Conservation (phyloP, 768 basidiomycete species). For the Lactifluus hygrophoroides region DNA sequence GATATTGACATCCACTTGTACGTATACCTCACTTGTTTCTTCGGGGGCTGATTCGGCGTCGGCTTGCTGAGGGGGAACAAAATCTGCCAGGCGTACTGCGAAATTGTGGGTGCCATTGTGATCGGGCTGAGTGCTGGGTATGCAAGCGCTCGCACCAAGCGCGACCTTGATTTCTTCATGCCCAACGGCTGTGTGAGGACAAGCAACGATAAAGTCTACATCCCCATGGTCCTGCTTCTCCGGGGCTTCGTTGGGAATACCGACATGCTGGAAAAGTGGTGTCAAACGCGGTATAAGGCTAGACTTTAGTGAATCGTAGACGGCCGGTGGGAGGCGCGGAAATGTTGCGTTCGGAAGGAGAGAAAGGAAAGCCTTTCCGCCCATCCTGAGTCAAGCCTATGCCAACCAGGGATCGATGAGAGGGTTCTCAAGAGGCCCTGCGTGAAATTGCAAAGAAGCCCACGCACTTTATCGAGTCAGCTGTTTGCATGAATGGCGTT, state of each 20-base stretch:
- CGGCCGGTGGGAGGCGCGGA: constrained; percentile 50
- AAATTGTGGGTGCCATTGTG: constrained; percentile 57
- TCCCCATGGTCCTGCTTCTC: constrained; percentile 62
- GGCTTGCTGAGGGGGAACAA: constrained; percentile 31
- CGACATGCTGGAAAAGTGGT: constrained; percentile 42
- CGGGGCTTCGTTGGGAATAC: constrained; percentile 53
- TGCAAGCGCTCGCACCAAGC: constrained; percentile 35
- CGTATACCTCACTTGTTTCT: constrained; percentile 23
- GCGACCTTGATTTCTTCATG: constrained; percentile 26
- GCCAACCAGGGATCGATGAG: background rate
- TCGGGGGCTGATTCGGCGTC: constrained; percentile 16
- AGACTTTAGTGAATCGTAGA: constrained; percentile 45
- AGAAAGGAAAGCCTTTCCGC: constrained; percentile 58
- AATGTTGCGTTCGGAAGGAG: constrained; percentile 37
- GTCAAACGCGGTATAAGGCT: constrained; percentile 35
- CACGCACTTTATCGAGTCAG: background rate
- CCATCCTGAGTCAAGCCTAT: constrained; percentile 36
- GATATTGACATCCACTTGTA: constrained; percentile 58
- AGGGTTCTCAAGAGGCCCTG: background rate
- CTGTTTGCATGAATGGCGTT: background rate
- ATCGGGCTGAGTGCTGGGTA: constrained; percentile 36
- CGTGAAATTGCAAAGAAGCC: too few relatives aligned
- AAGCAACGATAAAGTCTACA: constrained; percentile 54
- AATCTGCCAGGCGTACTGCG: constrained; percentile 37
- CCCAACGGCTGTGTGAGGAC: constrained; percentile 28